A percentile compares a stretch with the other conserved stretches of the same genome.
phyloP scores from a whole-genome alignment of 345 rosid species.

The Eutrema yunnanense region DNA sequence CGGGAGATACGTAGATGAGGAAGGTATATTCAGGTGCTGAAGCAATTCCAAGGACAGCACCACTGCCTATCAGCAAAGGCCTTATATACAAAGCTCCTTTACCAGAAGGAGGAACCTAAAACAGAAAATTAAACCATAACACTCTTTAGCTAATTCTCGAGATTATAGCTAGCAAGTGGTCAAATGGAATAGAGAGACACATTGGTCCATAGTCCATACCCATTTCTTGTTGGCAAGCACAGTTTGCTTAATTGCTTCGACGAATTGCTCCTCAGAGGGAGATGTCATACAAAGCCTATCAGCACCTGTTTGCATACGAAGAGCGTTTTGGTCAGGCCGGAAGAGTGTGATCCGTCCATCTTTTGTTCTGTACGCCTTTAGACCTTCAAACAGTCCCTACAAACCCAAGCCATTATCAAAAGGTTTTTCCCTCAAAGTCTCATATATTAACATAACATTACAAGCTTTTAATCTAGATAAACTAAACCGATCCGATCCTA shows the following conservation, averaged over 20 bases:
- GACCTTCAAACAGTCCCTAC: conserved; percentile 51
- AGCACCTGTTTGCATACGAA: conserved; percentile 49
- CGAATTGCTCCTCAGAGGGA: conserved; percentile 44
- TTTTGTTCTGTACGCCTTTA: conserved; percentile 51
- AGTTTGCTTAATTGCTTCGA: conserved; percentile 43
- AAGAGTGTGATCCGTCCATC: conserved; percentile 42
- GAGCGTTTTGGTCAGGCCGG: conserved; percentile 49
- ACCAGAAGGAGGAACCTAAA: conserved; percentile 57
- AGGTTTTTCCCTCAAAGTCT: not conserved
- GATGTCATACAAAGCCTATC: conserved; percentile 55
- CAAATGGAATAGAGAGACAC: not conserved
- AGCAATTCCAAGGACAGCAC: conserved; percentile 41
- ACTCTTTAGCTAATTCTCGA: not conserved
- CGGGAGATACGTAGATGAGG: conserved; percentile 45
- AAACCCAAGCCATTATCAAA: not conserved
- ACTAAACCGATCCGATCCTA: no score
- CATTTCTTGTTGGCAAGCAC: conserved; percentile 52
- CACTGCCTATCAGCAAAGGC: conserved; percentile 57
- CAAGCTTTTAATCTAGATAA: not conserved
- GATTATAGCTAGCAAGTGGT: not conserved
- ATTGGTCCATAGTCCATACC: conserved; percentile 16
- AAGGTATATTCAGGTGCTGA: conserved; percentile 52
- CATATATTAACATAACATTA: not conserved
- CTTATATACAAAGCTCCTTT: conserved; percentile 60
- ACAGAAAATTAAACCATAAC: not conserved